Base-by-base conservation (phyloP, 441 rosid genomes). In the Jatropha podagrica region DNA sequence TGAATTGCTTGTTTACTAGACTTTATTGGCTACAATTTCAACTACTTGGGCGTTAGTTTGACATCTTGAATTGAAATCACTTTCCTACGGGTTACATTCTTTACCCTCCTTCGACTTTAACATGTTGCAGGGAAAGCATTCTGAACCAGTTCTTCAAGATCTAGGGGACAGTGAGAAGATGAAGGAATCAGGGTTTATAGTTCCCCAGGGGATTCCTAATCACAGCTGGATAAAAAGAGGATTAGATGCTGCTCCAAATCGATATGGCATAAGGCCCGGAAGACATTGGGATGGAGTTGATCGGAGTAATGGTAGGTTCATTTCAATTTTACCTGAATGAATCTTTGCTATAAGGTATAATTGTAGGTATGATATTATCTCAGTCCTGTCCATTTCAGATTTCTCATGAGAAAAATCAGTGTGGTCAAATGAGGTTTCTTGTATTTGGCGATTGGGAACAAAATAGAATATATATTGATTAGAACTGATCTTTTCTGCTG, bases 261-360 rank as follows among this genome's bases (percentile, higher is more conserved):
- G 95, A 65, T 92, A 93, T 75, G 95, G 97, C 51, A 91, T 93
- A 60, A 89, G 78, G 85, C 97, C 99, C 3, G 98, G 99, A 81
- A 87, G 99, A 77, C 99, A 95, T 66, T 93, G 99, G 99, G 99
- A 95, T 82, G 98, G 97, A 9, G 95, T 95, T 4, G 95, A 92
- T 77, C 94, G 98, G 58, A 95, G 98, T 75, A 93, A 58, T 52
- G 97, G 99, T 91, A 76, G 3, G 86, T 84, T 65, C 9, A 3
- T 64, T 26, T 54, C 64, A 40, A 20, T 15, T 5, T 7, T 15
- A 15, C 18, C 65, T 52, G 5, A 54, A 15, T 51, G 40, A 20
- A 23, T 4, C 26, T 15, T 61, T 41, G n/a, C 42, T 3, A 32
- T 11, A 14, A 14, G 65, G 65, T 14, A 23, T 58, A 11, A 23